Percentiles rank a stretch among this genome's conserved stretches.
Conservation (phyloP, 2,329 filamentous ascomycete species). For the Parastagonospora nodorum region DNA sequence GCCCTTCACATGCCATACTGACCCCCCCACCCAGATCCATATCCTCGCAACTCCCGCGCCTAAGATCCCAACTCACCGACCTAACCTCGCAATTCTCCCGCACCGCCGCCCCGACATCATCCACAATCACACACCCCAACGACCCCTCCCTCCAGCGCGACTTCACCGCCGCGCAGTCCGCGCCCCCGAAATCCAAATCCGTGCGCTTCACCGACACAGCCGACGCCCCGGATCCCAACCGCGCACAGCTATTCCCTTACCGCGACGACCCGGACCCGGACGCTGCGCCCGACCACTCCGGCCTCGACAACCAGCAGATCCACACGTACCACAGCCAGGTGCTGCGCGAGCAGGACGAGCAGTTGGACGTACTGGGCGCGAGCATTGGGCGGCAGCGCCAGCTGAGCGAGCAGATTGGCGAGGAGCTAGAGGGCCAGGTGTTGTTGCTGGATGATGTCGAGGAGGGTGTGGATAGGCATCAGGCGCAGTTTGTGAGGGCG, state of each 20-base stretch:
- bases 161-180: constrained; percentile 46
- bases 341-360: constrained; percentile 87
- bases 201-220: constrained; percentile 78
- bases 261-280: constrained; percentile 66
- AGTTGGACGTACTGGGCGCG: constrained; percentile 85
- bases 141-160: constrained; percentile 44
- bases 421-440: constrained; percentile 91
- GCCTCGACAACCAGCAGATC: constrained; percentile 80
- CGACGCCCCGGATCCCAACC: constrained; percentile 49
- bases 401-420: constrained; percentile 92
- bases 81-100: constrained; percentile 77
- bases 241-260: constrained; percentile 70
- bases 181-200: constrained; percentile 61
- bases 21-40: constrained; percentile 33
- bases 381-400: constrained; percentile 89
- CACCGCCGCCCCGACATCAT: constrained; percentile 52
- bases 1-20: constrained; percentile 1
- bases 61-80: constrained; percentile 76
- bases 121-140: constrained; percentile 52
- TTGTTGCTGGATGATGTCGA: constrained; percentile 90
- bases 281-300: constrained; percentile 55
- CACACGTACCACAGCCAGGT: constrained; percentile 82
- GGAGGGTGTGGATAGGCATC: constrained; percentile 78
- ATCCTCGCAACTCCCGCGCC: constrained; percentile 64
- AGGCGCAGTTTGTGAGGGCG: constrained; percentile 75